These are phyloP conservation scores for Fallopia convolvulus DNA, from an alignment of 148 eudicot genomes.

Conservation along the genomic window DNA sequence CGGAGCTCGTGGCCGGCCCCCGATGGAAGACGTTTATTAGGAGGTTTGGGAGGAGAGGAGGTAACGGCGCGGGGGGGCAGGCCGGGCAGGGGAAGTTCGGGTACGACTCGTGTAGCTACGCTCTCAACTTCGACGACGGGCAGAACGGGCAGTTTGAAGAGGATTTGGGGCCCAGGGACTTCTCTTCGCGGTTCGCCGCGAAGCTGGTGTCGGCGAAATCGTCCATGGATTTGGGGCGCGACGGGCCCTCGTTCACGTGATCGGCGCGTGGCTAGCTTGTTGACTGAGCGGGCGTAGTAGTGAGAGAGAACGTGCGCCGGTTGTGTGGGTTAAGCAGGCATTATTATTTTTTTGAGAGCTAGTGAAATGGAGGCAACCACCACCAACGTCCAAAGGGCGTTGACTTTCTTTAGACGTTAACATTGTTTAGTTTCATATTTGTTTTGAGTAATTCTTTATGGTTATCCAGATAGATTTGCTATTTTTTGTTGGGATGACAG, in stretches of 20 bases:
- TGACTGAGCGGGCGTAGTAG: too few relatives aligned
- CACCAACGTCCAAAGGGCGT: neutral
- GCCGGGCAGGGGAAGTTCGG: slow-evolving; percentile 19
- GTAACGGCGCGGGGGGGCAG: neutral
- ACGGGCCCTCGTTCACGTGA: slow-evolving; percentile 18
- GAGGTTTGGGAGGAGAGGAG: slow-evolving; percentile 21
- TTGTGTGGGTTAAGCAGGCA: neutral
- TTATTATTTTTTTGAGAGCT: neutral
- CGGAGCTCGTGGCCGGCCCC: slow-evolving; percentile 39
- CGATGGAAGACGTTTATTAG: slow-evolving; percentile 43
- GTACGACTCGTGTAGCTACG: slow-evolving; percentile 39
- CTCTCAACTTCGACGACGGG: slow-evolving; percentile 42
- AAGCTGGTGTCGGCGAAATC: slow-evolving; percentile 20
- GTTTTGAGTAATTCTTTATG: neutral
- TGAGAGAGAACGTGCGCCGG: too few relatives aligned
- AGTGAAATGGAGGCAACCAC: neutral
- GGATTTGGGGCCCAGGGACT: slow-evolving; percentile 22
- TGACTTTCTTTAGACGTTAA: neutral
- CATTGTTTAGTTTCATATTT: too few relatives aligned
- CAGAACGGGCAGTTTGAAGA: slow-evolving; percentile 18
- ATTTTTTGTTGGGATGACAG: neutral
- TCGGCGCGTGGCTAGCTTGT: neutral
- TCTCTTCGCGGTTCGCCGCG: slow-evolving; percentile 29
- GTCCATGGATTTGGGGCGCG: slow-evolving; percentile 17
- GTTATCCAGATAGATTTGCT: neutral